Evolutionary conservation across 257 asterid species (phyloP).

Genomic region (Paulownia fortunei): DNA sequence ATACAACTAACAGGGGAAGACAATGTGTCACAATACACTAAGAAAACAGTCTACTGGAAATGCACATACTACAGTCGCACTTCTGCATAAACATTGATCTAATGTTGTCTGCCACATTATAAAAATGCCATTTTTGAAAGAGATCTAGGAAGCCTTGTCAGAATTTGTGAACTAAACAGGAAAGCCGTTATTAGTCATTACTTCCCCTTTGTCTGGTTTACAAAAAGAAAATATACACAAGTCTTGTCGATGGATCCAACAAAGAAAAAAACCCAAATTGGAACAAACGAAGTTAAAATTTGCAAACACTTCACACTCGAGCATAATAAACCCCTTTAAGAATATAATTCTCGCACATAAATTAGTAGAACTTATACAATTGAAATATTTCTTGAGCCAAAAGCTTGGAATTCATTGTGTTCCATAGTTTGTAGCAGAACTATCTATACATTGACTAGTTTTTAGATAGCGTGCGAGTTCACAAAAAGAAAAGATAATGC

Average conservation of each 20-base stretch:
- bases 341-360: neutral
- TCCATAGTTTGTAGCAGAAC: neutral
- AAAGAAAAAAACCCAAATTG: neutral
- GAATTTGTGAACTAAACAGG: neutral
- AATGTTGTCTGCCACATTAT: neutral
- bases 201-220: neutral
- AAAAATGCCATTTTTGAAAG: neutral
- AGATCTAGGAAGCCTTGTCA: neutral
- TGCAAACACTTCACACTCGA: neutral
- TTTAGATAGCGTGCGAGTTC: neutral
- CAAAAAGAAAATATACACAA: neutral
- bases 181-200: neutral
- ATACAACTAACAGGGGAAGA: neutral
- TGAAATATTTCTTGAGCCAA: neutral
- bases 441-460: neutral
- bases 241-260: neutral
- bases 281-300: neutral
- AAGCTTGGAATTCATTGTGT: neutral
- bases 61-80: neutral
- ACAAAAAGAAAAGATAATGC: neutral
- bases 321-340: neutral
- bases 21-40: neutral
- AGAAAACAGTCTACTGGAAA: neutral
- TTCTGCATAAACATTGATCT: neutral
- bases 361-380: neutral